Percentiles rank a stretch among this genome's conserved stretches.
Conservation (phyloP, 2,329 filamentous ascomycete species). For the Alternaria novae-zelandiae region DNA sequence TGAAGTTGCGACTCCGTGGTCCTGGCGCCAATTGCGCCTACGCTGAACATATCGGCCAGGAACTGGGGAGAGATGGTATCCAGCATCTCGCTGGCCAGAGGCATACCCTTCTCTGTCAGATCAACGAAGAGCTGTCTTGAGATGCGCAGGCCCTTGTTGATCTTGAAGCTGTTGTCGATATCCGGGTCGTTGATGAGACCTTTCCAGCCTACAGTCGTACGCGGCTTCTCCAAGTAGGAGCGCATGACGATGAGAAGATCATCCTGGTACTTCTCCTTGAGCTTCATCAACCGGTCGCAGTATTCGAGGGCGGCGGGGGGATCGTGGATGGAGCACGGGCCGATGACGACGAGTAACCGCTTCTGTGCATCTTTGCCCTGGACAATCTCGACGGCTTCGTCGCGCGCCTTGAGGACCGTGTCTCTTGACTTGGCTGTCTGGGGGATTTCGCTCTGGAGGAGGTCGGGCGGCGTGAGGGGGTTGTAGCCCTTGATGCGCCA, state of each 20-base stretch:
- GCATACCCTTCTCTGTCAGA: constrained; percentile 90
- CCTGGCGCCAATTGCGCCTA: constrained; percentile 92
- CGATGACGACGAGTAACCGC: constrained; percentile 79
- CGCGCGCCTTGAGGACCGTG: constrained; percentile 65
- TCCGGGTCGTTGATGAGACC: constrained; percentile 98
- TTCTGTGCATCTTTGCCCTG: constrained; percentile 63
- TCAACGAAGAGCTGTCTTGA: constrained; percentile 92
- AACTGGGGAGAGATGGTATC: constrained; percentile 99
- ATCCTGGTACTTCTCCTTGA: constrained; percentile 87
- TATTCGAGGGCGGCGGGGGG: constrained; percentile 89
- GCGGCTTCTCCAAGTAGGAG: constrained; percentile 96
- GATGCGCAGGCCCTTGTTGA: constrained; percentile 92
- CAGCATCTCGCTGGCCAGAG: constrained; percentile 95
- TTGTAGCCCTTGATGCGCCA: constrained; percentile 80
- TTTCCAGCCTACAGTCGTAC: constrained; percentile 98
- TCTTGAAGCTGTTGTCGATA: constrained; percentile 97
- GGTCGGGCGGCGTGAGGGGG: constrained; percentile 87
- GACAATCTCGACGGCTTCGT: constrained; percentile 67
- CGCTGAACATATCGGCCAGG: constrained; percentile 86
- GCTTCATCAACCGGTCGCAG: constrained; percentile 79
- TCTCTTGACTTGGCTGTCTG: constrained; percentile 58
- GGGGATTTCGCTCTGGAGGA: constrained; percentile 91
- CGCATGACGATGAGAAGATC: constrained; percentile 97
- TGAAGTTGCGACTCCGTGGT: constrained; percentile 97
- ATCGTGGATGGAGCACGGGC: constrained; percentile 97